Evolutionary conservation across 2,329 filamentous ascomycete genomes (phyloP).

Genomic region (Leptographium lundbergii): DNA sequence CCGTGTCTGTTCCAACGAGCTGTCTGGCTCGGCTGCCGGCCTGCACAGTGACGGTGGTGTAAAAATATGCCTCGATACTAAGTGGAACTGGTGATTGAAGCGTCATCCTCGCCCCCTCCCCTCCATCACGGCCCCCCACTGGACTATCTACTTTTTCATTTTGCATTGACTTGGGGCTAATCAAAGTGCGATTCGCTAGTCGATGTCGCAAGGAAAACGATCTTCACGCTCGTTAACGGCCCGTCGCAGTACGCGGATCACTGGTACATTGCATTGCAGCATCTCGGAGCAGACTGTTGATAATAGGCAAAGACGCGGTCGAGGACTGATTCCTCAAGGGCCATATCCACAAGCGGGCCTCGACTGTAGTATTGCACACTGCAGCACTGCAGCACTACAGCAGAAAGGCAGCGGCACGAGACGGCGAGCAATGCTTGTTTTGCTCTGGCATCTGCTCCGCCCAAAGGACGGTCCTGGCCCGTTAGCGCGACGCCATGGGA

Average conservation of each 20-base stretch:
- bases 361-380: too few relatives aligned
- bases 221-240: neutral
- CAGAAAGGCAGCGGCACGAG: neutral
- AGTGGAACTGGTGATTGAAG: too few relatives aligned
- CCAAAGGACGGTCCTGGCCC: neutral
- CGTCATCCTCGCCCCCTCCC: too few relatives aligned
- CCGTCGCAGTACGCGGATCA: constrained; percentile 1
- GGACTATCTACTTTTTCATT: too few relatives aligned
- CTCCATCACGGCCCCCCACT: too few relatives aligned
- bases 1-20: too few relatives aligned
- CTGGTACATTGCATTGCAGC: neutral
- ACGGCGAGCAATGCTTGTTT: neutral
- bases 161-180: too few relatives aligned
- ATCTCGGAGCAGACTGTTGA: neutral
- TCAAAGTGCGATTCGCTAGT: too few relatives aligned
- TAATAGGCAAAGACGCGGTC: too few relatives aligned
- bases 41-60: too few relatives aligned
- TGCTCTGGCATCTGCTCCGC: neutral
- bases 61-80: too few relatives aligned
- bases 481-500: neutral
- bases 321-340: neutral
- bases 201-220: neutral
- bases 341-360: neutral
- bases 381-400: neutral
- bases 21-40: too few relatives aligned